A percentile compares a stretch with the other conserved stretches of the same genome.
phyloP scores from a whole-genome alignment of 148 eudicot species.

The Vaccinium vitisidaea region DNA sequence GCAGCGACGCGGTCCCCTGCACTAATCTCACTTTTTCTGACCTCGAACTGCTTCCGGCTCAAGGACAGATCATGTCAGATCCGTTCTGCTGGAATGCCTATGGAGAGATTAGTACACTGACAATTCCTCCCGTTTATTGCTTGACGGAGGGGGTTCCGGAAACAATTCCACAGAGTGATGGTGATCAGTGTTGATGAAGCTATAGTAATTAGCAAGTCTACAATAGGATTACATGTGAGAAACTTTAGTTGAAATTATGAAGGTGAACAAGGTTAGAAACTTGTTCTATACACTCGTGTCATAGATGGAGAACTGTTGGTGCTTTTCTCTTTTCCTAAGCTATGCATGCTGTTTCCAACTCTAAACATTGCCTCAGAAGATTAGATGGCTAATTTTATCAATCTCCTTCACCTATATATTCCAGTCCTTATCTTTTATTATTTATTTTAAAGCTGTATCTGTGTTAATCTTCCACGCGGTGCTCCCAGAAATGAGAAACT shows the following conservation, averaged over 20 bases:
- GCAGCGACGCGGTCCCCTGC: conserved; percentile 74
- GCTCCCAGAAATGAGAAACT: background rate
- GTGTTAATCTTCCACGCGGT: background rate
- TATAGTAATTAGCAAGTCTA: background rate
- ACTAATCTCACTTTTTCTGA: conserved; percentile 55
- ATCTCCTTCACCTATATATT: no score
- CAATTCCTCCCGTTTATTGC: conserved; percentile 56
- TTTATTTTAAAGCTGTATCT: no score
- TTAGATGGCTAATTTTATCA: background rate
- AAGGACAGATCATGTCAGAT: conserved; percentile 16
- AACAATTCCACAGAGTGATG: conserved; percentile 27
- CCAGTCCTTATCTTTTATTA: no score
- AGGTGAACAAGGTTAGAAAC: background rate
- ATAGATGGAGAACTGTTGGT: background rate
- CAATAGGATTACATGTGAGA: background rate
- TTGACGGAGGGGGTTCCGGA: conserved; percentile 60
- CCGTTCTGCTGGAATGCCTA: conserved; percentile 87
- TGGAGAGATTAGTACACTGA: conserved; percentile 37
- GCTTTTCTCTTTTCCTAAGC: background rate
- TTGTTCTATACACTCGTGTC: background rate
- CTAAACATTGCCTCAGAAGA: background rate
- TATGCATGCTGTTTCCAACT: background rate
- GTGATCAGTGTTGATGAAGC: conserved; percentile 38
- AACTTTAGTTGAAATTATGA: background rate
- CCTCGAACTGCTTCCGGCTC: conserved; percentile 54